Evolutionary conservation across 192 early-diverging fungal species (phyloP), one percentile per base, ranked within the genome.

Genomic region (Blastocladiella britannica): DNA sequence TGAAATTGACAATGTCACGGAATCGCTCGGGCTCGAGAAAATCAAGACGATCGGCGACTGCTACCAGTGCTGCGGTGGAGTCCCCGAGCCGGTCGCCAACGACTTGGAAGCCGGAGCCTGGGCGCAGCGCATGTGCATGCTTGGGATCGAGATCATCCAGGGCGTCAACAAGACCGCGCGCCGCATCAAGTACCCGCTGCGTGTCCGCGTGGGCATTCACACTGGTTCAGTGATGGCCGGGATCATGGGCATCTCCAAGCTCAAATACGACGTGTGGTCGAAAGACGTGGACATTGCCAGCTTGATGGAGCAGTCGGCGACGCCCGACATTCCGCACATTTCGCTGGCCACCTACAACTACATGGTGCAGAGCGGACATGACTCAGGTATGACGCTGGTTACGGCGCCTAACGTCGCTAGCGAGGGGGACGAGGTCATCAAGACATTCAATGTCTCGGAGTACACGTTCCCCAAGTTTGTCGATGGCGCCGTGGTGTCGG

Each of bases 181-280:
- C 53, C 54, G 30, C 20, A 26, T 64, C 53, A 56, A 56, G 23
- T 20, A 52, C 37, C 29, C 18, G 15, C 28, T 67, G 57, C 56
- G 29, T 18, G 53, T 67, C 1, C 28, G 66, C 4, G 62, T 67
- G 26, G 66, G 66, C 5, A 58, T 67, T 28, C 66, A 67, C 51
- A 67, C 66, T 4, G 66, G 66, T 5, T 58, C 66, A 1, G 59
- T 67, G 25, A 56, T 61, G n/a, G 66, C 58, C 3, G 66, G 66
- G 5, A 63, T 67, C 4, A 65, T 65, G 53, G 66, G 66, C 18
- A 27, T 65, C 43, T 65, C 59, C 63, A 67, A 67, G 31, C 65
- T 67, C 58, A 67, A 67, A 52, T 67, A 67, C 47, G 66, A 67
- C 54, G 65, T 67, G 18, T 67, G 66, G 66, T 67, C 66, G 7